Percentiles rank a stretch among this genome's conserved stretches.
Evolutionary conservation across 1,139 yeast genomes (phyloP).

Genomic region (Keqinozyma sinolaborantium): DNA sequence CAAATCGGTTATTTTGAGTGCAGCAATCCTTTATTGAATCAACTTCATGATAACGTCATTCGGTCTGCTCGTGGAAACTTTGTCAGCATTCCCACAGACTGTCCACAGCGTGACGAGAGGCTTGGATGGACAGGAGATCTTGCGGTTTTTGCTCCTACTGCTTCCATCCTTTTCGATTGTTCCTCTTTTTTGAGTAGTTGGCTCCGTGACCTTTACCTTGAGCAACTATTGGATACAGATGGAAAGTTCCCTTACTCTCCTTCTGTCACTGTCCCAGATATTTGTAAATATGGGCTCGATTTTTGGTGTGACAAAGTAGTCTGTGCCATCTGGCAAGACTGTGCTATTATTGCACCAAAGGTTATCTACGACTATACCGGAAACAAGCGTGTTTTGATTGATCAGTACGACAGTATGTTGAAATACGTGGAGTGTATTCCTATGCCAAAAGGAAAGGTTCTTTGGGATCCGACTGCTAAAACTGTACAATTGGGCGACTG

Average conservation of each 20-base stretch:
- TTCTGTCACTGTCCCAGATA: conserved; percentile 14
- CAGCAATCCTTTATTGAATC: conserved; percentile 9
- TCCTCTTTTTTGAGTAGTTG: conserved; percentile 12
- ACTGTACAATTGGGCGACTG: conserved; percentile 18
- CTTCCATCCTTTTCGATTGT: conserved; percentile 13
- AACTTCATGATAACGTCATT: conserved; percentile 11
- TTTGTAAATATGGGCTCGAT: too few species aligned
- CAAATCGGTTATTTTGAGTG: conserved; percentile 13
- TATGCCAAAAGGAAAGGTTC: conserved; percentile 1
- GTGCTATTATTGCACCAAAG: conserved; percentile 15
- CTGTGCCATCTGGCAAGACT: conserved; percentile 18
- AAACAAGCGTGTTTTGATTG: conserved; percentile 9
- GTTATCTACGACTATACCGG: conserved; percentile 11
- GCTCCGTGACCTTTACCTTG: conserved; percentile 10
- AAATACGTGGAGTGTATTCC: conserved; percentile 9
- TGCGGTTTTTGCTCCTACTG: conserved; percentile 15
- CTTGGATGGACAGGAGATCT: conserved; percentile 19
- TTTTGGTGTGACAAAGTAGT: conserved; percentile 8
- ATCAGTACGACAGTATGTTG: conserved; percentile 14
- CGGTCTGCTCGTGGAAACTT: conserved; percentile 15
- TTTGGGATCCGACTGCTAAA: conserved; percentile 5
- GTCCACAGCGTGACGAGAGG: conserved; percentile 19
- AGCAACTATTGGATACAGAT: conserved; percentile 10
- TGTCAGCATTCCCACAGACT: conserved; percentile 14
- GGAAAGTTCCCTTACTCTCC: conserved; percentile 9